Evolutionary conservation across 2,329 filamentous ascomycete species (phyloP), one percentile per base, ranked within the genome.

Genomic region (Teratosphaeria zuluensis): DNA sequence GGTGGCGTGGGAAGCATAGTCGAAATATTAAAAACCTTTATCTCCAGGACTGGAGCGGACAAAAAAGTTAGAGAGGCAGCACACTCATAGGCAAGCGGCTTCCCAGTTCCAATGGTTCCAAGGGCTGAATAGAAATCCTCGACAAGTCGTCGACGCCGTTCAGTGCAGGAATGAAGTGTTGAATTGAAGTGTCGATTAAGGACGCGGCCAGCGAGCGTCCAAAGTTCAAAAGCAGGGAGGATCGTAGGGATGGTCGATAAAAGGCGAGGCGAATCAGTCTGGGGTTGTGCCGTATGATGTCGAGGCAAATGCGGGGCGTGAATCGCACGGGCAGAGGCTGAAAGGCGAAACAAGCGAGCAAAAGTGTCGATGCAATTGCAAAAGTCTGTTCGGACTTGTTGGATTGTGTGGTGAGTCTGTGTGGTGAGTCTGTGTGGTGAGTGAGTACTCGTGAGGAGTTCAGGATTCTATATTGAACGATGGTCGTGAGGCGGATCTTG

Each of bases 1-100:
- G 78, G 78, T 54, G 78, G 78, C 59, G 78, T 80, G 56, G 75
- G 78, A 57, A 62, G 55, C 61, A 63, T 63, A 19, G 35, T 57
- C 58, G 52, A 28, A 24, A 14, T 11, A 8, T 9, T 4, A n/a
- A 21, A 24, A 12, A 30, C 11, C 28, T 33, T 14, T 16, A 5
- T 53, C 7, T 30, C 51, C 59, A 56, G 31, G 55, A 30, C 6
- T 12, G 33, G 8, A 53, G 30, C 24, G 19, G 19, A 30, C 57
- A 21, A 56, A 19, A 19, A 28, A 14, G 19, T 33, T 46, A 59
- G 28, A 53, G 21, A 5, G n/a, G 42, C 31, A 53, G 42, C 31
- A 55, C 55, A 56, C 53, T 21, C 58, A 62, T 62, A 35, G 48
- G 30, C 42, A 53, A 21, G 31, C 28, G 32, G 52, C 16, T 16